These are phyloP conservation scores for Fusarium solani-melongenae DNA, from an alignment of 2,329 filamentous ascomycete species.

Conservation along the genomic window DNA sequence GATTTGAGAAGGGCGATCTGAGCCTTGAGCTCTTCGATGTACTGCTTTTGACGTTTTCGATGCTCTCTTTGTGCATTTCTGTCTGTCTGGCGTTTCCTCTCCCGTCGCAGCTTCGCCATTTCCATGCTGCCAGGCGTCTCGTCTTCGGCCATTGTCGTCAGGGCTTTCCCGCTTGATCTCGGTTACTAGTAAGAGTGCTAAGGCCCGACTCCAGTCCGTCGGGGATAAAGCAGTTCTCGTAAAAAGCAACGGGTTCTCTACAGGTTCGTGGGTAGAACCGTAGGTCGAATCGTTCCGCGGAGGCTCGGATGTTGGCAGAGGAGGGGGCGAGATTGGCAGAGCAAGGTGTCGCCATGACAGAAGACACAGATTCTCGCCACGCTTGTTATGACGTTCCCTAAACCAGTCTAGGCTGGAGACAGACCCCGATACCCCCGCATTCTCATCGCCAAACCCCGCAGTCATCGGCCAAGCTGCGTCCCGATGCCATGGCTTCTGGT, in stretches of 20 bases:
- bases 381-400: background rate
- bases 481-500: background rate
- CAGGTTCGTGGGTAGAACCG: background rate
- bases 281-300: background rate
- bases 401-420: background rate
- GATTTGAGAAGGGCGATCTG: constrained; percentile 8
- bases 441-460: background rate
- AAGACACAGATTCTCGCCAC: background rate
- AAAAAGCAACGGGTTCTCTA: no score
- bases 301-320: background rate
- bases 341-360: background rate
- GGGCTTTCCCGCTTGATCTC: background rate
- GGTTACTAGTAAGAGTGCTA: background rate
- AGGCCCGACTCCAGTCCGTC: background rate
- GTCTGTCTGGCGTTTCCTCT: constrained; percentile 13
- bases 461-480: background rate
- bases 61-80: constrained; percentile 11
- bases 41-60: constrained; percentile 14
- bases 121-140: background rate
- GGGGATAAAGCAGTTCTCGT: no score
- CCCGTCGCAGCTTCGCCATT: background rate
- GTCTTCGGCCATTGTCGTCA: background rate
- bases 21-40: constrained; percentile 10
- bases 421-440: background rate
- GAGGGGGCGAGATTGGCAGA: background rate